Percentiles rank a stretch among this genome's conserved stretches.
Evolutionary conservation across 495 filamentous ascomycete genomes (phyloP).

Genomic region (Chaetomidium leptoderma): DNA sequence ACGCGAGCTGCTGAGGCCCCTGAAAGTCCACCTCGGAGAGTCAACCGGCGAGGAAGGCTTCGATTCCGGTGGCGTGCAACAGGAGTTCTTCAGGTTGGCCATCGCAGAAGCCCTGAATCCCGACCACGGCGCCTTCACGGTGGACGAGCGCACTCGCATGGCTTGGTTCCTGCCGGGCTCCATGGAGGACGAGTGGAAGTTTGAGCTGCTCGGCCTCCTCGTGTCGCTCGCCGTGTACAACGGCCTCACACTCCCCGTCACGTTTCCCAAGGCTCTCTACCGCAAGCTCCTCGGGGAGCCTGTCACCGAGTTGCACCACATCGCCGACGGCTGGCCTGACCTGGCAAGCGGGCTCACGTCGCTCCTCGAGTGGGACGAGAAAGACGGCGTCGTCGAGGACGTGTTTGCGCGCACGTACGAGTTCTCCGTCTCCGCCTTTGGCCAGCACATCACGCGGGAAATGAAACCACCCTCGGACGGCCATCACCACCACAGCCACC

Average conservation of each 20-base stretch:
- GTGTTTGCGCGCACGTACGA: slow-evolving; percentile 78
- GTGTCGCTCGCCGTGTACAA: slow-evolving; percentile 92
- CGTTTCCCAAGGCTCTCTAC: slow-evolving; percentile 81
- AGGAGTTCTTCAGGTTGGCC: slow-evolving; percentile 87
- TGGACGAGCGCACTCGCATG: slow-evolving; percentile 67
- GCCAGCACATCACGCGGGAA: slow-evolving; percentile 46
- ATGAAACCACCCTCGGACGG: slow-evolving; percentile 35
- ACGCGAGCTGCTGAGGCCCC: slow-evolving; percentile 73
- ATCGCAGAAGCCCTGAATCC: slow-evolving; percentile 73
- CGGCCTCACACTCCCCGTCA: slow-evolving; percentile 81
- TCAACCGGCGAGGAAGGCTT: slow-evolving; percentile 80
- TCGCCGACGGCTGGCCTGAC: slow-evolving; percentile 83
- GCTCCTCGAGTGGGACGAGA: slow-evolving; percentile 66
- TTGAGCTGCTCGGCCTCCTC: slow-evolving; percentile 82
- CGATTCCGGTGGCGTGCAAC: slow-evolving; percentile 90
- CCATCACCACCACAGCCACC: background rate
- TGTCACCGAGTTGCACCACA: slow-evolving; percentile 64
- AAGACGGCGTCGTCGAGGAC: slow-evolving; percentile 73
- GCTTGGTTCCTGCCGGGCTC: slow-evolving; percentile 85
- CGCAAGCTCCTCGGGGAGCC: slow-evolving; percentile 64
- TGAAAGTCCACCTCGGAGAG: slow-evolving; percentile 83
- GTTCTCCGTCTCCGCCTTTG: slow-evolving; percentile 71
- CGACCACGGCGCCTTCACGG: slow-evolving; percentile 68
- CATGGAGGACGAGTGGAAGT: slow-evolving; percentile 78
- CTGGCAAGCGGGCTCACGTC: slow-evolving; percentile 66